Evolutionary conservation across 2,329 filamentous ascomycete genomes (phyloP).

Genomic region (Epichloe typhina): DNA sequence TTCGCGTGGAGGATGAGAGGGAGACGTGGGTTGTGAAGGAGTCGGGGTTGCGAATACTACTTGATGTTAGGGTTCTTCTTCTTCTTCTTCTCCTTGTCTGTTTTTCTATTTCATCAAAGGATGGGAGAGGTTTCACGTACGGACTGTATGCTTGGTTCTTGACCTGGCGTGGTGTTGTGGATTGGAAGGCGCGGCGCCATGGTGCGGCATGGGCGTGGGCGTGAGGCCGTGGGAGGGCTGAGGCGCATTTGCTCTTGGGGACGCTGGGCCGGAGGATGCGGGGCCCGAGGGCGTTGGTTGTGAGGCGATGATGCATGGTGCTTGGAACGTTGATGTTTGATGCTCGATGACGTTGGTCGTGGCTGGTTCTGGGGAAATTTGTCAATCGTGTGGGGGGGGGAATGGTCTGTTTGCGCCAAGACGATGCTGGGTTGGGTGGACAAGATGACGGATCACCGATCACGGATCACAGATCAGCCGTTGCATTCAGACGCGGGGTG

Average conservation of each 20-base stretch:
- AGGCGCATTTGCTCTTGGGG: background rate
- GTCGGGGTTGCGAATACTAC: conserved; percentile 39
- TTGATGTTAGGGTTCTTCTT: background rate
- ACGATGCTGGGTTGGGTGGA: too few species aligned
- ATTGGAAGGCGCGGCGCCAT: conserved; percentile 2
- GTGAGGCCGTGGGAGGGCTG: background rate
- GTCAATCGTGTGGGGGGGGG: background rate
- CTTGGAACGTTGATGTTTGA: background rate
- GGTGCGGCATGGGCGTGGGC: too few species aligned
- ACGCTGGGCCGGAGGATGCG: background rate
- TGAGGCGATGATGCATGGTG: background rate
- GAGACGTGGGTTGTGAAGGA: conserved; percentile 42
- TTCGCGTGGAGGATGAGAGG: conserved; percentile 39
- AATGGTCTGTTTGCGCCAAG: too few species aligned
- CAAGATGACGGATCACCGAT: too few species aligned
- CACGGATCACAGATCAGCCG: too few species aligned
- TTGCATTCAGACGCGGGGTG: too few species aligned
- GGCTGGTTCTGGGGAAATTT: background rate
- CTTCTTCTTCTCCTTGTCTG: too few species aligned
- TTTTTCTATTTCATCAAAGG: background rate
- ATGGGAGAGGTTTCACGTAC: conserved; percentile 4
- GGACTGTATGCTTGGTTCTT: conserved; percentile 12
- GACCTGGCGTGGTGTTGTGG: conserved; percentile 4
- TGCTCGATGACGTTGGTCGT: background rate
- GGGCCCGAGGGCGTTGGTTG: background rate